phyloP scores from a whole-genome alignment of 2,329 filamentous ascomycete genomes.

The Paecilomyces variotii region DNA sequence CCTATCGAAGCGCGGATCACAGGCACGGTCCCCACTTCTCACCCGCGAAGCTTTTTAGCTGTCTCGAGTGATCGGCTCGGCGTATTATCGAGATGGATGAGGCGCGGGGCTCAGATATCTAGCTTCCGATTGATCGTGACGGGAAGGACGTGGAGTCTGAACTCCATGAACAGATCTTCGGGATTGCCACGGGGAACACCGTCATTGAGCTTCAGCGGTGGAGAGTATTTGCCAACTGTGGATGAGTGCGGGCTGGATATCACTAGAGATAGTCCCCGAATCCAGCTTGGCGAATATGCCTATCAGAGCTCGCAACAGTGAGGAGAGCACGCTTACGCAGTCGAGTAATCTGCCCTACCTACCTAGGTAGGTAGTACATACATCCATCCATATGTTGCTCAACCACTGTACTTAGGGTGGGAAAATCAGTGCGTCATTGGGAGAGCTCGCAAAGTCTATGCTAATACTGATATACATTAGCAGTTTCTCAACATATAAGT shows the following conservation, averaged over 20 bases:
- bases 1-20: background rate
- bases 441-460: background rate
- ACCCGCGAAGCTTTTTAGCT: background rate
- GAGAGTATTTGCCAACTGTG: background rate
- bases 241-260: background rate
- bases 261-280: background rate
- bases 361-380: too few species aligned
- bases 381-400: too few species aligned
- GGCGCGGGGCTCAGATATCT: background rate
- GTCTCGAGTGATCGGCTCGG: background rate
- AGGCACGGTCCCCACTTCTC: background rate
- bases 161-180: background rate
- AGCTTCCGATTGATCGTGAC: background rate
- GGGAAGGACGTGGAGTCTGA: background rate
- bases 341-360: too few species aligned
- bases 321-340: background rate
- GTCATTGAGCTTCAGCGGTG: background rate
- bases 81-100: background rate
- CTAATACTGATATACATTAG: background rate
- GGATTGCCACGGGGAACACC: background rate
- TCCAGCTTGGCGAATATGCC: background rate
- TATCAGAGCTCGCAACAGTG: background rate
- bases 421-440: too few species aligned
- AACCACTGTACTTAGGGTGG: too few species aligned
- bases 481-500: background rate